Evolutionary conservation across 306 rosid species (phyloP).

Genomic region (Aeschynomene evenia): DNA sequence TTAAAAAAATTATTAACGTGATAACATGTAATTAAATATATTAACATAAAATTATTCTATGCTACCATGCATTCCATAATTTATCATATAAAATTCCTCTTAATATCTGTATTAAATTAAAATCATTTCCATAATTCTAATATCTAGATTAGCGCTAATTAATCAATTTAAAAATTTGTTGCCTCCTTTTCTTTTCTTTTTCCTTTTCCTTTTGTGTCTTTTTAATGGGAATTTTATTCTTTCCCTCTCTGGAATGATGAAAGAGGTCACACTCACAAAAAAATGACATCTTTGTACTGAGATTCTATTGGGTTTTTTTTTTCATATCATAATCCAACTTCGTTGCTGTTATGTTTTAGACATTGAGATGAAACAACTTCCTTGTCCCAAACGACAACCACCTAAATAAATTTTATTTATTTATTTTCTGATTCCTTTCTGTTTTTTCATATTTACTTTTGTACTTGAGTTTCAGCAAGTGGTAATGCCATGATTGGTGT

Average conservation of each 20-base stretch:
- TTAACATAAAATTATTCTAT: no score
- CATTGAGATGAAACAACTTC: neutral
- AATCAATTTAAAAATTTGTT: no score
- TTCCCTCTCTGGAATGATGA: neutral
- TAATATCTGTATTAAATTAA: no score
- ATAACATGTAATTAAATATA: no score
- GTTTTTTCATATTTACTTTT: neutral
- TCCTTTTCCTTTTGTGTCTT: neutral
- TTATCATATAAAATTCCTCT: no score
- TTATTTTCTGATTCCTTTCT: no score
- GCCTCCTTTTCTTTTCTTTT: no score
- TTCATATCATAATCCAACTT: neutral
- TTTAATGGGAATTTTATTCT: neutral
- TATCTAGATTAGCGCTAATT: neutral
- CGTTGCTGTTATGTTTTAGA: neutral
- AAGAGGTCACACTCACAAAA: neutral
- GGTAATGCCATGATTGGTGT: neutral
- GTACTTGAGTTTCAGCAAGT: neutral
- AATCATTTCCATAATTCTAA: no score
- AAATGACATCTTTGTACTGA: neutral
- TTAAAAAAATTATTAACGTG: no score
- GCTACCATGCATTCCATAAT: no score
- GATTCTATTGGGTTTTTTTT: neutral
- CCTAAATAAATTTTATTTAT: neutral
- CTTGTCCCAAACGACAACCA: neutral